phyloP scores from a whole-genome alignment of 2,329 filamentous ascomycete genomes.

The Helotiales sp. region DNA sequence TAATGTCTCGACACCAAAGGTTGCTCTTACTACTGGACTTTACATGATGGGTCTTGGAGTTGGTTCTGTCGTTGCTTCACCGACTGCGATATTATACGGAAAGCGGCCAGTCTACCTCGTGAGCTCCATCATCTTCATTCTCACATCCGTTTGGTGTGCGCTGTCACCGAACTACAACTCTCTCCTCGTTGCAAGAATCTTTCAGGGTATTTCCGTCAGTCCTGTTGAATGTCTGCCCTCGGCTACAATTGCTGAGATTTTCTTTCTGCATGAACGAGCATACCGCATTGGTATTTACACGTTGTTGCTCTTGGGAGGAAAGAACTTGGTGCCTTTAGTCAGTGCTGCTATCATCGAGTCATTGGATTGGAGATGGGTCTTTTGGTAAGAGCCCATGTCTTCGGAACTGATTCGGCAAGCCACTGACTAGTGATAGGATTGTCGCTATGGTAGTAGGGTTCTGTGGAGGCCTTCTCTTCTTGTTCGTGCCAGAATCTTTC shows the following conservation, averaged over 20 bases:
- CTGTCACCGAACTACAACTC: slow-evolving; percentile 79
- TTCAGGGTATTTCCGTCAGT: slow-evolving; percentile 85
- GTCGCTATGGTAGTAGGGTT: slow-evolving; percentile 78
- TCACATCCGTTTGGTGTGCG: slow-evolving; percentile 81
- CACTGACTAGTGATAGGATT: slow-evolving; percentile 55
- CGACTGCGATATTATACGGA: slow-evolving; percentile 86
- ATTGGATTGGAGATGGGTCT: slow-evolving; percentile 86
- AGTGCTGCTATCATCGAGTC: slow-evolving; percentile 81
- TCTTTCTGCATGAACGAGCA: slow-evolving; percentile 90
- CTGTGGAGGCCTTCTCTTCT: slow-evolving; percentile 70
- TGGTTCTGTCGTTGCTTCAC: slow-evolving; percentile 80
- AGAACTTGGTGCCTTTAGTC: slow-evolving; percentile 85
- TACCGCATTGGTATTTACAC: slow-evolving; percentile 95
- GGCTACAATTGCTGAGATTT: slow-evolving; percentile 94
- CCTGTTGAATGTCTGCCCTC: slow-evolving; percentile 91
- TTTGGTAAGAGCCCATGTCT: slow-evolving; percentile 59
- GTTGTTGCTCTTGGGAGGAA: slow-evolving; percentile 81
- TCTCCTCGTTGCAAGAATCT: slow-evolving; percentile 76
- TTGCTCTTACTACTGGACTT: slow-evolving; percentile 84
- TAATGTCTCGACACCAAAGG: slow-evolving; percentile 65
- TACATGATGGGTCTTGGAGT: slow-evolving; percentile 94
- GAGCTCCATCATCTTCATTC: slow-evolving; percentile 74
- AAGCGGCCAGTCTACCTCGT: slow-evolving; percentile 88
- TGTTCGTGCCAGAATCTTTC: slow-evolving; percentile 93
- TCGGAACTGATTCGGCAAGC: not conserved